Percentiles rank a stretch among this genome's conserved stretches.
Conservation (phyloP, 2,329 filamentous ascomycete species). For the Fusarium sp. region DNA sequence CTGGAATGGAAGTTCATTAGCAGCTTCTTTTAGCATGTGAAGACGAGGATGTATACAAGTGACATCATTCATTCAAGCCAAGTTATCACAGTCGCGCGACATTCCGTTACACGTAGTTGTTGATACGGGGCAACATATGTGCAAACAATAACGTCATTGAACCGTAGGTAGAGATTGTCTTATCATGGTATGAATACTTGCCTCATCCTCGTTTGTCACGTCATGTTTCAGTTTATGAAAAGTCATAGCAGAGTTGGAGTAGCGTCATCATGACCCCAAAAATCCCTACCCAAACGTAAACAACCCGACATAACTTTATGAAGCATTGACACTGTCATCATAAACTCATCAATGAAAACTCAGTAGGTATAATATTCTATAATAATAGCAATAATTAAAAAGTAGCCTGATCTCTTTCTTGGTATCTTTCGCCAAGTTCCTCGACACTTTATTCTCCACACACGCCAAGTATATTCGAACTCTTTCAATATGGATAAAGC, state of each 20-base stretch:
- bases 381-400: too few species aligned
- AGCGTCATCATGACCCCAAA: not conserved
- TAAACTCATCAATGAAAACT: accelerated
- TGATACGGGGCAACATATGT: accelerated
- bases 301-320: not conserved
- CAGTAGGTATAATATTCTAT: accelerated
- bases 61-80: not conserved
- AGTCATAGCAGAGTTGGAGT: not conserved
- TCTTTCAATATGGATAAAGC: not conserved
- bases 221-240: not conserved
- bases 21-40: accelerated
- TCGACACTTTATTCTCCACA: accelerated
- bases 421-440: not conserved
- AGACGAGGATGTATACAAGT: accelerated
- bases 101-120: not conserved
- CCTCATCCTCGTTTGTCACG: accelerated
- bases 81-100: accelerated
- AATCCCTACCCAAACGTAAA: not conserved
- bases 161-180: accelerated
- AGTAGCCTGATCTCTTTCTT: not conserved
- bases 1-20: accelerated
- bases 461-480: not conserved
- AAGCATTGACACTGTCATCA: not conserved
- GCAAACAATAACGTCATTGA: not conserved
- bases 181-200: not conserved